Evolutionary conservation across 2,329 filamentous ascomycete species (phyloP).

Genomic region (Aschersonia sp.): DNA sequence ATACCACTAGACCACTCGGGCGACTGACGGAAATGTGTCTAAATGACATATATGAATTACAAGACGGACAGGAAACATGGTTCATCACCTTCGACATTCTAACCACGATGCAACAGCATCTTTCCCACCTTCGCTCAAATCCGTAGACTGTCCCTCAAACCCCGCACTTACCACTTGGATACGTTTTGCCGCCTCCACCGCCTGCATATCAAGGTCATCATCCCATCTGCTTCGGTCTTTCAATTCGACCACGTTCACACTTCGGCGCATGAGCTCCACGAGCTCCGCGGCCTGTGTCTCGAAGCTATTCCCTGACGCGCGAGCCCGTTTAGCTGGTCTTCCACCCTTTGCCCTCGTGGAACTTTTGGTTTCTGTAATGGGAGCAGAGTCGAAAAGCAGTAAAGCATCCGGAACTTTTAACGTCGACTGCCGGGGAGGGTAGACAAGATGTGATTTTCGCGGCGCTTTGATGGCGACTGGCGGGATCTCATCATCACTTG

Average conservation of each 20-base stretch:
- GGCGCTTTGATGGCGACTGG: constrained; percentile 12
- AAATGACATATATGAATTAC: no score
- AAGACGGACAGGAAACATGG: not conserved
- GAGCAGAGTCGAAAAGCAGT: constrained; percentile 27
- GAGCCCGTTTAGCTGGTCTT: constrained; percentile 8
- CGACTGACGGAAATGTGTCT: not conserved
- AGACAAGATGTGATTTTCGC: constrained; percentile 28
- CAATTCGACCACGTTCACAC: constrained; percentile 30
- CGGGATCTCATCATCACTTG: constrained; percentile 7
- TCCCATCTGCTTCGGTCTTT: constrained; percentile 27
- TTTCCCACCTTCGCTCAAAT: constrained; percentile 14
- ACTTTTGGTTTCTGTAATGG: constrained; percentile 7
- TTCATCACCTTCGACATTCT: constrained; percentile 1
- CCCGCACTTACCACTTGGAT: constrained; percentile 25
- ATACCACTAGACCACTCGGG: constrained; percentile 19
- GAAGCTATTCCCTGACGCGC: constrained; percentile 25
- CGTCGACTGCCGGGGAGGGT: constrained; percentile 31
- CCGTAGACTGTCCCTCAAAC: constrained; percentile 10
- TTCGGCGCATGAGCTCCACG: constrained; percentile 31
- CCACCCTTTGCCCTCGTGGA: constrained; percentile 2
- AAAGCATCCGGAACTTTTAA: constrained; percentile 34
- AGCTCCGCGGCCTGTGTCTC: constrained; percentile 31
- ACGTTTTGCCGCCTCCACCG: constrained; percentile 19
- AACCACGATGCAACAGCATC: constrained; percentile 17
- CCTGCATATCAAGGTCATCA: constrained; percentile 17